These are phyloP conservation scores for Hyaloperonospora brassicae DNA, from an alignment of 352 stramenopile genomes.

Conservation along the genomic window DNA sequence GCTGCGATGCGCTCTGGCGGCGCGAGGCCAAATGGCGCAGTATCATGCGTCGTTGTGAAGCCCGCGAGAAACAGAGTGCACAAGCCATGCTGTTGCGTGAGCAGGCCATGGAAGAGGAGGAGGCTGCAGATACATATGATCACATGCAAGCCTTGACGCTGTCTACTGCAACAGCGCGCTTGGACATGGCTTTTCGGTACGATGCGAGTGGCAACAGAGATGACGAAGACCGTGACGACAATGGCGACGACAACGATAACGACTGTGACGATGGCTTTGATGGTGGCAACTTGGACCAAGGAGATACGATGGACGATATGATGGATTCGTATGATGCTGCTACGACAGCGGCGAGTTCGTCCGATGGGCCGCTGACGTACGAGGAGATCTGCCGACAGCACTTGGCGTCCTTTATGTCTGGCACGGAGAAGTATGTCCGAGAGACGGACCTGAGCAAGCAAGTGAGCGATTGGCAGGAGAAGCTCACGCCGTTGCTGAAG, in stretches of 20 bases:
- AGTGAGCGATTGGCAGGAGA: conserved; percentile 73
- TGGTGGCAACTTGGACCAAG: conserved; percentile 28
- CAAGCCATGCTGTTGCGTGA: conserved; percentile 63
- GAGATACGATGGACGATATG: conserved; percentile 17
- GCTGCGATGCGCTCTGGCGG: conserved; percentile 47
- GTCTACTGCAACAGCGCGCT: conserved; percentile 23
- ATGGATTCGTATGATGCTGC: conserved; percentile 16
- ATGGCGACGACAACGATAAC: conserved; percentile 32
- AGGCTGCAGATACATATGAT: conserved; percentile 19
- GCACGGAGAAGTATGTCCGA: conserved; percentile 70
- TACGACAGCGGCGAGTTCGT: conserved; percentile 5
- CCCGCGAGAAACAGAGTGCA: conserved; percentile 47
- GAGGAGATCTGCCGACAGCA: conserved; percentile 72
- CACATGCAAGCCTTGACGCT: conserved; percentile 41
- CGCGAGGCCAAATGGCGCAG: conserved; percentile 62
- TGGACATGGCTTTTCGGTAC: conserved; percentile 36
- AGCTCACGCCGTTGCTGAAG: conserved; percentile 57
- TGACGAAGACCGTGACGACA: conserved; percentile 5
- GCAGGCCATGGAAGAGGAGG: conserved; percentile 57
- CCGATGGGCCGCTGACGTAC: conserved; percentile 34
- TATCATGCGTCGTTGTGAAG: conserved; percentile 39
- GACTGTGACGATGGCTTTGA: conserved; percentile 25
- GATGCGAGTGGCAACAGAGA: conserved; percentile 13
- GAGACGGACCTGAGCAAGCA: conserved; percentile 60
- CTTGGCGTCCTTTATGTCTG: conserved; percentile 72